phyloP scores from a whole-genome alignment of 306 rosid species.

The Vachellia collinsii region DNA sequence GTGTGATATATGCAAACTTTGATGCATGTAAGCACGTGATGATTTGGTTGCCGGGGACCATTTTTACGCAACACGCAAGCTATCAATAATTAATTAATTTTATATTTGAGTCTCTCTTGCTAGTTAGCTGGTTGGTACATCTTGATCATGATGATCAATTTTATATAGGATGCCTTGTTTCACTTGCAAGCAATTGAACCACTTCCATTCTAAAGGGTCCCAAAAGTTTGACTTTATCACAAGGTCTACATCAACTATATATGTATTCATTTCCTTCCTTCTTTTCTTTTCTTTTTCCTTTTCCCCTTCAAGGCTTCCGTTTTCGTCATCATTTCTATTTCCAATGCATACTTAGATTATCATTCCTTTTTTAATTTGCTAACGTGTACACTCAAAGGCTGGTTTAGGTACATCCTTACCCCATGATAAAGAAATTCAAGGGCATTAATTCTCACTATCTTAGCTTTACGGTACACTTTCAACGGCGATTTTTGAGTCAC shows the following conservation, averaged over 20 bases:
- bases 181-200: slow-evolving; percentile 49
- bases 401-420: too few relatives aligned
- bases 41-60: slow-evolving; percentile 57
- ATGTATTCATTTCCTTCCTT: slow-evolving; percentile 22
- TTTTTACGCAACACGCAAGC: background rate
- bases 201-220: slow-evolving; percentile 1
- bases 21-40: slow-evolving; percentile 65
- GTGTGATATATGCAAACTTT: slow-evolving; percentile 37
- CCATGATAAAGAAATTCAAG: too few relatives aligned
- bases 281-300: background rate
- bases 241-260: slow-evolving; percentile 46
- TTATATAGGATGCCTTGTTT: slow-evolving; percentile 46
- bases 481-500: too few relatives aligned
- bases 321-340: slow-evolving; percentile 17
- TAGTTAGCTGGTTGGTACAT: slow-evolving; percentile 26
- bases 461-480: too few relatives aligned
- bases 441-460: too few relatives aligned
- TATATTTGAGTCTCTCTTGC: background rate
- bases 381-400: too few relatives aligned
- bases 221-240: slow-evolving; percentile 55
- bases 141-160: background rate
- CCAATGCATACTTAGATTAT: slow-evolving; percentile 1
- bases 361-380: background rate
- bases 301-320: slow-evolving; percentile 8
- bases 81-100: slow-evolving; percentile 7